Percentiles rank a stretch among this genome's conserved stretches.
phyloP scores from a whole-genome alignment of 192 early-diverging fungal species.

The Chytriomyces hyalinus region DNA sequence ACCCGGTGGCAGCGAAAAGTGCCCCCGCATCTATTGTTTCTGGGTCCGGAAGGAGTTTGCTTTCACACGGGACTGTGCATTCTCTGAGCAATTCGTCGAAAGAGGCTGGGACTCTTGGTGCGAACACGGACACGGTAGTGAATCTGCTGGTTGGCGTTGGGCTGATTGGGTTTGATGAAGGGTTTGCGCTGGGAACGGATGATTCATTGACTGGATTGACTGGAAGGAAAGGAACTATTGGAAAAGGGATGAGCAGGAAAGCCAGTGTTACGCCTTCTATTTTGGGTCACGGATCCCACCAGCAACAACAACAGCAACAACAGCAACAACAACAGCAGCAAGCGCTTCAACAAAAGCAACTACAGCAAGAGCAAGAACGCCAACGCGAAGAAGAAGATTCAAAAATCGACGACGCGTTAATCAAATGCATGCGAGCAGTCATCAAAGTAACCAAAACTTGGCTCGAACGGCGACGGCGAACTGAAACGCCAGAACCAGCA shows the following conservation, averaged over 20 bases:
- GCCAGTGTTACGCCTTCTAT: not conserved
- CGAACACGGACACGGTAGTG: slow-evolving; percentile 1
- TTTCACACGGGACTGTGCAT: no score
- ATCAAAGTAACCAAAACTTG: not conserved
- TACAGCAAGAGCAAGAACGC: not conserved
- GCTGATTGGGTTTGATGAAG: slow-evolving; percentile 12
- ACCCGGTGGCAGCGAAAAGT: no score
- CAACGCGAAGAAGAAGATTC: not conserved
- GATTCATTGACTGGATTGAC: not conserved
- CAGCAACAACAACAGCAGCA: not conserved
- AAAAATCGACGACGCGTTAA: not conserved
- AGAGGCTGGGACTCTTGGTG: not conserved
- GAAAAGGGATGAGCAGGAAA: not conserved
- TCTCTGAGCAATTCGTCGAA: no score
- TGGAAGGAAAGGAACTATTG: not conserved
- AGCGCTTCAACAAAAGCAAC: not conserved
- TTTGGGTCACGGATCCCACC: not conserved
- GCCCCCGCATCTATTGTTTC: no score
- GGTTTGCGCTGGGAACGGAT: slow-evolving; percentile 13
- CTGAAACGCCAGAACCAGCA: no score
- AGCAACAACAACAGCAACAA: not conserved
- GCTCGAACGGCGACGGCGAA: not conserved
- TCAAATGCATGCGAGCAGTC: not conserved
- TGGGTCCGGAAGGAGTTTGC: no score
- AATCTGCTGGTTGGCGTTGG: slow-evolving; percentile 12